phyloP scores from a whole-genome alignment of 352 stramenopile genomes.

The Phytopythium chamaehyphon region DNA sequence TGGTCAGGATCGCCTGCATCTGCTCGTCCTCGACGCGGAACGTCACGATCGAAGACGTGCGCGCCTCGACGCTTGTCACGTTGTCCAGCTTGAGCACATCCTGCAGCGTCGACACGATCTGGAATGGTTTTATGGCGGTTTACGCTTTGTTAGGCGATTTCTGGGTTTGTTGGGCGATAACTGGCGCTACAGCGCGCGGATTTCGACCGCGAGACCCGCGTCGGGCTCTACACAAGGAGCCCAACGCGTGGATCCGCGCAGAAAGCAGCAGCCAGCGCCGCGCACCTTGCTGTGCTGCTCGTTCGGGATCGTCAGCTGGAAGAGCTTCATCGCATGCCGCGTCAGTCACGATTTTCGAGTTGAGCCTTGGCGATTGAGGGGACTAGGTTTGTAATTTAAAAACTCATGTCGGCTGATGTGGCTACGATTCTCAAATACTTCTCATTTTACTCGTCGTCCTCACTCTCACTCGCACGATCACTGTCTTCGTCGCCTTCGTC shows the following conservation, averaged over 20 bases:
- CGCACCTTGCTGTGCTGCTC: constrained; percentile 72
- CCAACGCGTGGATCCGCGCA: not conserved
- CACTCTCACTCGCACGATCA: not conserved
- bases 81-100: constrained; percentile 83
- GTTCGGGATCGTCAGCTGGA: constrained; percentile 84
- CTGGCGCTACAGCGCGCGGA: no score
- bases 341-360: no score
- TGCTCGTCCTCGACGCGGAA: constrained; percentile 83
- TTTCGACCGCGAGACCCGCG: no score
- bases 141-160: no score
- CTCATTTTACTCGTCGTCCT: no score
- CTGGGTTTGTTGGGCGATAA: no score
- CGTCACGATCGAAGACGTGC: constrained; percentile 83
- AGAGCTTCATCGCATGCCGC: constrained; percentile 70
- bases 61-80: constrained; percentile 78
- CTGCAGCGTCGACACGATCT: constrained; percentile 77
- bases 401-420: no score
- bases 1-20: constrained; percentile 83
- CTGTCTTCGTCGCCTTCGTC: constrained; percentile 8
- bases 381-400: no score
- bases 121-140: not conserved
- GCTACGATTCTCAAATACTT: no score
- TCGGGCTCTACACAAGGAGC: not conserved
- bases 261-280: not conserved
- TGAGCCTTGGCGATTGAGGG: no score